Percentiles rank a stretch among this genome's conserved stretches.
These are phyloP conservation scores for Coemansia sp. DNA, from an alignment of 192 early-diverging fungal species.

Conservation along the genomic window DNA sequence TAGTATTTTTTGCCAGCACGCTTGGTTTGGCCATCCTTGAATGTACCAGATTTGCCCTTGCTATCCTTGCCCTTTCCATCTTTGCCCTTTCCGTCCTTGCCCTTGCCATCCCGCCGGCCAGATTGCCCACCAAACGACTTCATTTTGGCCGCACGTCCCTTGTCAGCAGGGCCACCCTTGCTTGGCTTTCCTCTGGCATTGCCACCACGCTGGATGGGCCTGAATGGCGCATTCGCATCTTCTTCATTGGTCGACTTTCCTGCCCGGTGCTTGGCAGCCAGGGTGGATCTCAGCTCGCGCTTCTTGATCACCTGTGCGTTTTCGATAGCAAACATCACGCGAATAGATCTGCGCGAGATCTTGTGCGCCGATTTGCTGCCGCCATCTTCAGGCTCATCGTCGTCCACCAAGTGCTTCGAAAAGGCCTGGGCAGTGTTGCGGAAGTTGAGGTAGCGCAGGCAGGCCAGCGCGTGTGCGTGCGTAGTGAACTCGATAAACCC, in stretches of 20 bases:
- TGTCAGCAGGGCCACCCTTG: slow-evolving; percentile 13
- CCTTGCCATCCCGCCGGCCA: slow-evolving; percentile 11
- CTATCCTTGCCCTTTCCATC: slow-evolving; percentile 3
- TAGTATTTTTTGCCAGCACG: slow-evolving; percentile 12
- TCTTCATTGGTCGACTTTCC: slow-evolving; percentile 3
- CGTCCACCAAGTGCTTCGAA: slow-evolving; percentile 55
- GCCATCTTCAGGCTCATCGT: slow-evolving; percentile 15
- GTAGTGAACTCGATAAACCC: slow-evolving; percentile 90
- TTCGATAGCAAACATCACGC: slow-evolving; percentile 90
- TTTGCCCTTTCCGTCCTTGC: not conserved
- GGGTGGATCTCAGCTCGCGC: slow-evolving; percentile 56
- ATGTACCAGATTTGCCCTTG: not conserved
- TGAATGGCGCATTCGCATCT: not conserved
- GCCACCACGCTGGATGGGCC: slow-evolving; percentile 6
- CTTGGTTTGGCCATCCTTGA: slow-evolving; percentile 9
- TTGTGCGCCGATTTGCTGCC: slow-evolving; percentile 28
- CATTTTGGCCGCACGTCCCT: slow-evolving; percentile 13
- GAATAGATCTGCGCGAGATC: slow-evolving; percentile 48
- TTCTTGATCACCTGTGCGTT: slow-evolving; percentile 79
- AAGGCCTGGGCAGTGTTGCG: slow-evolving; percentile 65
- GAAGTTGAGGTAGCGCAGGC: slow-evolving; percentile 91
- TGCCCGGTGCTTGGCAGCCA: slow-evolving; percentile 15
- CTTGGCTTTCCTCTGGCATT: slow-evolving; percentile 12
- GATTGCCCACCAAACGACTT: slow-evolving; percentile 17
- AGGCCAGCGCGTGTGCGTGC: slow-evolving; percentile 91